A percentile compares a stretch with the other conserved stretches of the same genome.
phyloP scores from a whole-genome alignment of 495 filamentous ascomycete genomes.

The Lindgomyces ingoldianus region DNA sequence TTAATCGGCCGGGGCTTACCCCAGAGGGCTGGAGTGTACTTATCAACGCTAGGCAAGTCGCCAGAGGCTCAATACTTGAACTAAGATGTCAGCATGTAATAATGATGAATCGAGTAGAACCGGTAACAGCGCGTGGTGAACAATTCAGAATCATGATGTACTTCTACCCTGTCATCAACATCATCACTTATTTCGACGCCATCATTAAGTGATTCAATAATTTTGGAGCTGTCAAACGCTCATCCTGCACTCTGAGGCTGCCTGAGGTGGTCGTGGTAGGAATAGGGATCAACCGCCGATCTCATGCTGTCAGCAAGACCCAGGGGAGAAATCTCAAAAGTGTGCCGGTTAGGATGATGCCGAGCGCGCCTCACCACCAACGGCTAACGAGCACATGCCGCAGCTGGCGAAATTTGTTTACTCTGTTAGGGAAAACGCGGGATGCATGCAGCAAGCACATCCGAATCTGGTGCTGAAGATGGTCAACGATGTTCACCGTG shows the following conservation, averaged over 20 bases:
- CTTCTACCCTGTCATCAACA: background rate
- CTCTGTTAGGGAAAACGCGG: background rate
- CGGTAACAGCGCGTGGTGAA: too few species aligned
- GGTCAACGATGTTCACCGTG: background rate
- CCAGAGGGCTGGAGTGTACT: background rate
- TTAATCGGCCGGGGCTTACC: background rate
- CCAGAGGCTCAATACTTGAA: background rate
- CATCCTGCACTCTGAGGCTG: constrained; percentile 5
- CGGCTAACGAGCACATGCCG: background rate
- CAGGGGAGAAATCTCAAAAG: background rate
- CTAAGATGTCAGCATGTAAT: constrained; percentile 16
- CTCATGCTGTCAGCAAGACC: background rate
- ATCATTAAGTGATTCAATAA: background rate
- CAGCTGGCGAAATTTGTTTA: background rate
- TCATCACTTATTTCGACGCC: background rate
- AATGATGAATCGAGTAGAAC: background rate
- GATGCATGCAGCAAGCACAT: background rate
- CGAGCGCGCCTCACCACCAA: background rate
- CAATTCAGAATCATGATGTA: background rate
- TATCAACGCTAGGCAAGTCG: background rate
- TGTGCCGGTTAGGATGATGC: background rate
- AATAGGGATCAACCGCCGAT: constrained; percentile 22
- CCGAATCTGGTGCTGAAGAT: background rate
- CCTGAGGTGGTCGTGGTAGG: constrained; percentile 8
- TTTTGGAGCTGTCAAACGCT: constrained; percentile 1